These are phyloP conservation scores for Pseudocercospora pini-densiflorae DNA, from an alignment of 2,329 filamentous ascomycete species.

Conservation along the genomic window DNA sequence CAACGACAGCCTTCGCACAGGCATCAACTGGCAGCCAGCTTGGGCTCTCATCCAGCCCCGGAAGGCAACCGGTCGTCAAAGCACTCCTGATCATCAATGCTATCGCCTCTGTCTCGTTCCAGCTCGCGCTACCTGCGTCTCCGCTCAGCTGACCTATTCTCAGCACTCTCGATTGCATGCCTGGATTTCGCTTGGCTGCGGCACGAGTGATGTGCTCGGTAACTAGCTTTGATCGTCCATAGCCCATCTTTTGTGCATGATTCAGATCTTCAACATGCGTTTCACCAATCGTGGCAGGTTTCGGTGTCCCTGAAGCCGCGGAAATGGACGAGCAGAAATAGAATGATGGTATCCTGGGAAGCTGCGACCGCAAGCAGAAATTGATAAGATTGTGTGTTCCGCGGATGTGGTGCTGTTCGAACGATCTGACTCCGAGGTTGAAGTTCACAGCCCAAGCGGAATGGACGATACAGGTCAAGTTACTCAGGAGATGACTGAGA, in stretches of 20 bases:
- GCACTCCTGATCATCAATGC: conserved; percentile 49
- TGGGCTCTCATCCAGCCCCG: conserved; percentile 43
- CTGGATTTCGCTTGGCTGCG: conserved; percentile 25
- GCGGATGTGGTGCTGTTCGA: conserved; percentile 38
- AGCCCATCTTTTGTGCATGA: conserved; percentile 39
- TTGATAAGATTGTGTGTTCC: conserved; percentile 39
- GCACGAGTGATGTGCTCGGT: conserved; percentile 24
- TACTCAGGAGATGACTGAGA: conserved; percentile 29
- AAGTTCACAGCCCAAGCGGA: conserved; percentile 47
- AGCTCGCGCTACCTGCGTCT: conserved; percentile 35
- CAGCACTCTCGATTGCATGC: conserved; percentile 31
- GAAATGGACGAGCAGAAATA: conserved; percentile 47
- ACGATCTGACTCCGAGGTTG: conserved; percentile 41
- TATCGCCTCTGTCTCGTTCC: conserved; percentile 51
- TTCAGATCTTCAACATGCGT: conserved; percentile 33
- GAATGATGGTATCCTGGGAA: conserved; percentile 36
- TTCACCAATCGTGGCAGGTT: conserved; percentile 38
- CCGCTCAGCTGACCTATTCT: conserved; percentile 38
- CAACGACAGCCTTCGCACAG: conserved; percentile 37
- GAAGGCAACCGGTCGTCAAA: conserved; percentile 43
- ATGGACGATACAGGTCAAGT: conserved; percentile 40
- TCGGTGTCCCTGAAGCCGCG: conserved; percentile 26
- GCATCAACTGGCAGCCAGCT: conserved; percentile 54
- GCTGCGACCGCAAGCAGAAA: conserved; percentile 30
- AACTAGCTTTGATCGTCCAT: conserved; percentile 46